phyloP scores from a whole-genome alignment of 2,329 filamentous ascomycete genomes.

The Cercospora berteroae region DNA sequence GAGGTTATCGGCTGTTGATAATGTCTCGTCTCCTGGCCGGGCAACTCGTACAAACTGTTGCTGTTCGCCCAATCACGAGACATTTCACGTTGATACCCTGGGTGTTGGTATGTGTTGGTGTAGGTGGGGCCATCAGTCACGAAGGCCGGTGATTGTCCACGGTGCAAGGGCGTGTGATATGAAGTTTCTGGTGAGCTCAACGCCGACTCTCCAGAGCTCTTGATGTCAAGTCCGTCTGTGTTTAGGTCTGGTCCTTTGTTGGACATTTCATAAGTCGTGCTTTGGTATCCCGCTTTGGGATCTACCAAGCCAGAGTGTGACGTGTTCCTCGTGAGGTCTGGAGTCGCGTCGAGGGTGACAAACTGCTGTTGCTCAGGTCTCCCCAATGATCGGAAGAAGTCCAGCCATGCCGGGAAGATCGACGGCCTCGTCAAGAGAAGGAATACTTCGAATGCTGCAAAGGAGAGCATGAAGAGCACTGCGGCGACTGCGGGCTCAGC shows the following conservation, averaged over 20 bases:
- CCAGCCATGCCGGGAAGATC: conserved; percentile 82
- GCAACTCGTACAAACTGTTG: background rate
- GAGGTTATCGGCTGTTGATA: conserved; percentile 16
- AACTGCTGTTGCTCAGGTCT: conserved; percentile 70
- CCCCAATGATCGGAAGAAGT: conserved; percentile 55
- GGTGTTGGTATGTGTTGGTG: conserved; percentile 4
- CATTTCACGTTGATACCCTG: conserved; percentile 1
- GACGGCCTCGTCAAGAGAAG: conserved; percentile 76
- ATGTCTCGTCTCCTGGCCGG: conserved; percentile 2
- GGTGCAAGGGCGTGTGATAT: conserved; percentile 19
- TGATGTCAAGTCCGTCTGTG: conserved; percentile 23
- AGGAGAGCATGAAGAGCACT: conserved; percentile 76
- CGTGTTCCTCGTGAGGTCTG: conserved; percentile 25
- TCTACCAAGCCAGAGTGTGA: conserved; percentile 27
- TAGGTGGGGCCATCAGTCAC: background rate
- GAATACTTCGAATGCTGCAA: conserved; percentile 79
- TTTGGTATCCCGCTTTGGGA: conserved; percentile 32
- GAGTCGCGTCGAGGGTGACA: conserved; percentile 73
- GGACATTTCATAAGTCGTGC: conserved; percentile 38
- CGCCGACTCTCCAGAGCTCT: conserved; percentile 6
- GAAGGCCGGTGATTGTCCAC: conserved; percentile 9
- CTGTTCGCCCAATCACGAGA: conserved; percentile 15
- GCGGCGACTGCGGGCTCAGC: conserved; percentile 75
- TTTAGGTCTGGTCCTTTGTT: conserved; percentile 22
- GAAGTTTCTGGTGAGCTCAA: conserved; percentile 21